Evolutionary conservation across 768 basidiomycete genomes (phyloP).

Genomic region (Rhizopogon vulgaris): DNA sequence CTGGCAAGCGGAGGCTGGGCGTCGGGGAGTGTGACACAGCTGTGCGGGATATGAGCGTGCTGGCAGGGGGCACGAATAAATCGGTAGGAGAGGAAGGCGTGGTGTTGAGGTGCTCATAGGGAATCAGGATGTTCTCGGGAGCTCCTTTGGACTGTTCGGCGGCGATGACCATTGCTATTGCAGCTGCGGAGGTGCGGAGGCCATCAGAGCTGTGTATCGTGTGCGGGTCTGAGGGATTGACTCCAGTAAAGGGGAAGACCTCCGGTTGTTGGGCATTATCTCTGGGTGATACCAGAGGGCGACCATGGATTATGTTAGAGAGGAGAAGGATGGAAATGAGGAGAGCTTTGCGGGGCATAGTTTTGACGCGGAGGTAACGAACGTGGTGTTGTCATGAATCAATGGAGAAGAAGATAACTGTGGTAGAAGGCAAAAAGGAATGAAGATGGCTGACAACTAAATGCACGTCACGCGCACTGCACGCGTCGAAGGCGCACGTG

Average conservation of each 20-base stretch:
- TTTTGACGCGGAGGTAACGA: background rate
- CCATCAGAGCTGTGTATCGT: background rate
- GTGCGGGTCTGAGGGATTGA: background rate
- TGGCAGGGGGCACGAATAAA: background rate
- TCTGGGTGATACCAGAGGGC: background rate
- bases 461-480: too few species aligned
- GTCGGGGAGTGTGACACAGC: background rate
- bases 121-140: constrained; percentile 8
- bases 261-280: constrained; percentile 5
- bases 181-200: constrained; percentile 1
- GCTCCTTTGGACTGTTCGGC: background rate
- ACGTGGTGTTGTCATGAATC: background rate
- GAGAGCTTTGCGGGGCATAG: background rate
- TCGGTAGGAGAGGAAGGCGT: background rate
- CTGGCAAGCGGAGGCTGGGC: constrained; percentile 5
- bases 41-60: background rate
- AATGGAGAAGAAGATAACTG: background rate
- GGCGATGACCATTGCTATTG: constrained; percentile 4
- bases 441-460: background rate
- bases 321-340: background rate
- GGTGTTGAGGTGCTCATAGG: constrained; percentile 4
- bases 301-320: background rate
- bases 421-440: background rate
- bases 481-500: constrained; percentile 3
- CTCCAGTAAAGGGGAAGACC: background rate